Evolutionary conservation across 1,139 yeast genomes (phyloP).

Genomic region (Yamadazyma epiphylla): DNA sequence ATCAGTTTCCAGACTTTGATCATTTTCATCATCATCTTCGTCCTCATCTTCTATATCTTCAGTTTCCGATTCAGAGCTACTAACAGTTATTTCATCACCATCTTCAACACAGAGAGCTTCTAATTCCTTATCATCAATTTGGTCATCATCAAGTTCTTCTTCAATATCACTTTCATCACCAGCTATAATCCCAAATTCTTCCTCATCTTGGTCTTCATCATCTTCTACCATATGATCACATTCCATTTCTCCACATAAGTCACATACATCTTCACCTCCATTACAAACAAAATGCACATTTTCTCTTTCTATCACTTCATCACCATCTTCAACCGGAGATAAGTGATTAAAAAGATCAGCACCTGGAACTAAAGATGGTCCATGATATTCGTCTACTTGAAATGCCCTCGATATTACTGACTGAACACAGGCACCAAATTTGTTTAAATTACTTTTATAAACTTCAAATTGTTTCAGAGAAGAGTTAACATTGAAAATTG

Average conservation of each 20-base stretch:
- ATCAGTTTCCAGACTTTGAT: conserved; percentile 4
- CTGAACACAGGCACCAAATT: conserved; percentile 51
- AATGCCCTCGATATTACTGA: conserved; percentile 77
- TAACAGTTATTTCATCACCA: conserved; percentile 7
- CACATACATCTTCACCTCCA: conserved; percentile 68
- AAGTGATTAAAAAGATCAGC: conserved; percentile 87
- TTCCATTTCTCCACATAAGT: conserved; percentile 62
- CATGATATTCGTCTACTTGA: conserved; percentile 71
- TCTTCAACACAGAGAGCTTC: conserved; percentile 14
- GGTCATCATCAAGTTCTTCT: conserved; percentile 6
- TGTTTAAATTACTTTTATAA: conserved; percentile 21
- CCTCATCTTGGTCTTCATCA: conserved; percentile 20
- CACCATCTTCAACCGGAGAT: conserved; percentile 25
- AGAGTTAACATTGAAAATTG: conserved; percentile 22
- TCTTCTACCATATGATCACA: conserved; percentile 49
- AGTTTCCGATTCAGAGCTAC: conserved; percentile 19
- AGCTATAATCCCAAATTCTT: conserved; percentile 21
- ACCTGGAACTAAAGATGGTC: conserved; percentile 79
- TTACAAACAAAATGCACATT: conserved; percentile 73
- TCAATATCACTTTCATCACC: conserved; percentile 16
- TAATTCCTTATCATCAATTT: conserved; percentile 10
- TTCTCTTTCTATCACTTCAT: conserved; percentile 32
- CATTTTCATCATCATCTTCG: conserved; percentile 6
- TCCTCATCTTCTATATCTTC: conserved; percentile 13
- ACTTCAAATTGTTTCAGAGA: conserved; percentile 7